Evolutionary conservation across 768 basidiomycete species (phyloP).

Genomic region (Phaeotremella skinneri): DNA sequence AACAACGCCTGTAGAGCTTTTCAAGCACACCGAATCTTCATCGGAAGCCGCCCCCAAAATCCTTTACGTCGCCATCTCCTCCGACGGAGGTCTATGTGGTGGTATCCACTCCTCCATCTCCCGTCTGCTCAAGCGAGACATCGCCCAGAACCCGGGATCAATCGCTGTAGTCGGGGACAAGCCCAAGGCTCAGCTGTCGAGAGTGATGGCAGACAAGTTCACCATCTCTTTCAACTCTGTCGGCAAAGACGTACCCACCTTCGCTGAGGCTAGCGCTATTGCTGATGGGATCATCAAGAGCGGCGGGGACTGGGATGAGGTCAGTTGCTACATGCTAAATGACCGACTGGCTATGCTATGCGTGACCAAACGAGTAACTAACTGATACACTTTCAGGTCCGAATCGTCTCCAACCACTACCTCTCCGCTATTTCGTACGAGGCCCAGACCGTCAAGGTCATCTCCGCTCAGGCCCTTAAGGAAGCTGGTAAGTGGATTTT

Average conservation of each 20-base stretch:
- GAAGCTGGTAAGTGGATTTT: conserved; percentile 65
- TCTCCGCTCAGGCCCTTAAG: conserved; percentile 75
- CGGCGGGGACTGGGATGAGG: conserved; percentile 80
- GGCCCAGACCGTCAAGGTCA: conserved; percentile 68
- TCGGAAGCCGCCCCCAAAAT: conserved; percentile 62
- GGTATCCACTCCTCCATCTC: conserved; percentile 98
- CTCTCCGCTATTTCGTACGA: conserved; percentile 80
- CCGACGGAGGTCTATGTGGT: conserved; percentile 98
- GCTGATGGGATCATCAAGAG: conserved; percentile 87
- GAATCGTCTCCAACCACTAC: conserved; percentile 56
- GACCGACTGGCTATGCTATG: too few relatives aligned
- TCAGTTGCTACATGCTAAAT: too few relatives aligned
- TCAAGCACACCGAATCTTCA: conserved; percentile 66
- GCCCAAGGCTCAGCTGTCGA: conserved; percentile 84
- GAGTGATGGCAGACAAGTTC: conserved; percentile 65
- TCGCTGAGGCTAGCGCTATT: conserved; percentile 89
- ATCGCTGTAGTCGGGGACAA: conserved; percentile 95
- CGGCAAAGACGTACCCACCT: conserved; percentile 94
- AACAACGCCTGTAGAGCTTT: conserved; percentile 66
- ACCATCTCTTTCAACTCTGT: conserved; percentile 94
- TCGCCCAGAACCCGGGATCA: conserved; percentile 58
- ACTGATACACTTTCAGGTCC: conserved; percentile 41
- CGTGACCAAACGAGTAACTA: neutral
- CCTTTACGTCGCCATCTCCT: conserved; percentile 91
- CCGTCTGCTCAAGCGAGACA: conserved; percentile 76